Evolutionary conservation across 495 filamentous ascomycete species (phyloP).

Genomic region (Annulohypoxylon moriforme): DNA sequence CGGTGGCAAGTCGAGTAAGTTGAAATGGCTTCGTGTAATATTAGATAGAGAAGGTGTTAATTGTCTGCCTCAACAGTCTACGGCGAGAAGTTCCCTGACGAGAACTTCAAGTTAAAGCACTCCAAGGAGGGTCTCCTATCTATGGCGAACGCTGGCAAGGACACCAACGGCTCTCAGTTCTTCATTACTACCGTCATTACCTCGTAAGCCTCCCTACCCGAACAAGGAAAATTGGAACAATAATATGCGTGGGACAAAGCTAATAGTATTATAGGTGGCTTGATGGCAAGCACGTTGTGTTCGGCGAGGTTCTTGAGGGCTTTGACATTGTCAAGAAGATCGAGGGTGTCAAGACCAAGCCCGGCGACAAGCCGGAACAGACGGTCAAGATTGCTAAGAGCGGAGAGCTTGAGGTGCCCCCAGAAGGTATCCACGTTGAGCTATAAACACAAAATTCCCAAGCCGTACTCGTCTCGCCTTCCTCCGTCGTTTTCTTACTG

Average conservation of each 20-base stretch:
- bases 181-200: conserved; percentile 92
- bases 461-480: conserved; percentile 29
- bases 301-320: conserved; percentile 91
- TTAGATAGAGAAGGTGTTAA: conserved; percentile 20
- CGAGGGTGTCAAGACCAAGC: conserved; percentile 77
- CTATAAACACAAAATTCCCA: conserved; percentile 70
- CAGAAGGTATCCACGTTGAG: conserved; percentile 98
- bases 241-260: conserved; percentile 7
- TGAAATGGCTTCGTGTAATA: conserved; percentile 14
- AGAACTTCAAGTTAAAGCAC: conserved; percentile 99
- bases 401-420: conserved; percentile 86
- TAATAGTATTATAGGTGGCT: conserved; percentile 72
- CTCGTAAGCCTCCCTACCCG: conserved; percentile 64
- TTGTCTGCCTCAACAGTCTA: conserved; percentile 68
- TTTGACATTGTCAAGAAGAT: conserved; percentile 92
- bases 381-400: conserved; percentile 91
- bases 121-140: conserved; percentile 71
- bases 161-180: conserved; percentile 99
- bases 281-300: conserved; percentile 89
- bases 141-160: conserved; percentile 97
- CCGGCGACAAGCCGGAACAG: conserved; percentile 78
- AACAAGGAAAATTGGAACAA: not conserved
- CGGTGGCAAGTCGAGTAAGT: conserved; percentile 89
- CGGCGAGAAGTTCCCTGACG: conserved; percentile 92
- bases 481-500: conserved; percentile 48